phyloP scores from a whole-genome alignment of 805 yeast genomes.

The Priceomyces carsonii region DNA sequence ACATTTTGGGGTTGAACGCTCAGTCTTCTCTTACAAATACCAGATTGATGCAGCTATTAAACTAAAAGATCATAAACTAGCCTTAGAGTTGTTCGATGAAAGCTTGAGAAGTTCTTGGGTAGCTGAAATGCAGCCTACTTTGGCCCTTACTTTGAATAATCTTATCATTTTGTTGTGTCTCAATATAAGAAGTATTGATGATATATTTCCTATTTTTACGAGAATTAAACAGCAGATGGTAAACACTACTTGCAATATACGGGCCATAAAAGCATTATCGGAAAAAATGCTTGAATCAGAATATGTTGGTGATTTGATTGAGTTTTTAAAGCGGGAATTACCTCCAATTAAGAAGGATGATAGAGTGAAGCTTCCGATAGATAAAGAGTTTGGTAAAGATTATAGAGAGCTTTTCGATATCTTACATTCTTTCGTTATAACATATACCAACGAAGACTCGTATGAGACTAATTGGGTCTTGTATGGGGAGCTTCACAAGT shows the following conservation, averaged over 20 bases:
- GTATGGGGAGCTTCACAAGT: slow-evolving; percentile 55
- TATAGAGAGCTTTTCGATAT: slow-evolving; percentile 28
- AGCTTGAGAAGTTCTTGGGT: slow-evolving; percentile 30
- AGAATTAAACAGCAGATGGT: slow-evolving; percentile 38
- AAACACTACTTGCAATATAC: slow-evolving; percentile 24
- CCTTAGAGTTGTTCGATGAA: slow-evolving; percentile 30
- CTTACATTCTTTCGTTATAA: slow-evolving; percentile 31
- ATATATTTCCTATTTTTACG: slow-evolving; percentile 32
- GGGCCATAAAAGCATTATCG: slow-evolving; percentile 28
- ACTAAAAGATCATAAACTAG: slow-evolving; percentile 17
- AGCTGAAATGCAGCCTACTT: slow-evolving; percentile 26
- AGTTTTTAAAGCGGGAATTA: slow-evolving; percentile 40
- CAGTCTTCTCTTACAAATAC: slow-evolving; percentile 25
- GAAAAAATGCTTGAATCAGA: slow-evolving; percentile 31
- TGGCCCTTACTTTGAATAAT: slow-evolving; percentile 44
- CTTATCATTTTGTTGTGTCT: slow-evolving; percentile 41
- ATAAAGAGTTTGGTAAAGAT: slow-evolving; percentile 21
- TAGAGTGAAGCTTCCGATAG: slow-evolving; percentile 24
- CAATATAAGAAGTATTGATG: slow-evolving; percentile 23
- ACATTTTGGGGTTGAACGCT: slow-evolving; percentile 12
- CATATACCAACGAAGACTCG: slow-evolving; percentile 28
- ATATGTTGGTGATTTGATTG: slow-evolving; percentile 43
- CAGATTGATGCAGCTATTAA: slow-evolving; percentile 29
- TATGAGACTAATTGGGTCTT: slow-evolving; percentile 57
- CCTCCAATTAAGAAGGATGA: slow-evolving; percentile 35